Percentiles rank a stretch among this genome's conserved stretches.
Evolutionary conservation across 495 filamentous ascomycete genomes (phyloP).

Genomic region (Annulohypoxylon bovei): DNA sequence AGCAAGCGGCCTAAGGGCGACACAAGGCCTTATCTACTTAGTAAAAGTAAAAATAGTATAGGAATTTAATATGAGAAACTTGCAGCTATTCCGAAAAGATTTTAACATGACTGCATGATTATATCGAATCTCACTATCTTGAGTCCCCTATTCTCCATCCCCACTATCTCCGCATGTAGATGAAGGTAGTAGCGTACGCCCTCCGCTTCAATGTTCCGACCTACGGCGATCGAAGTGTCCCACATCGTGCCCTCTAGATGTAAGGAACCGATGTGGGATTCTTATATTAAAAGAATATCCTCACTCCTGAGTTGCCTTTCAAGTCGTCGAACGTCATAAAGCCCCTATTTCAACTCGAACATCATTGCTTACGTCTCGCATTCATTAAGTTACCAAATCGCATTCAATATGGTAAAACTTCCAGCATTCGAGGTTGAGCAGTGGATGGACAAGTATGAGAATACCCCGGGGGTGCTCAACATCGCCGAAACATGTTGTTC

Average conservation of each 20-base stretch:
- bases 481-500: slow-evolving; percentile 88
- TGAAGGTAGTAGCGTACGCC: neutral
- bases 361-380: no score
- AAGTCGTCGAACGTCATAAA: no score
- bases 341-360: no score
- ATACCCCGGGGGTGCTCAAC: slow-evolving; percentile 75
- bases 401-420: slow-evolving; percentile 71
- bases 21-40: no score
- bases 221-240: slow-evolving; percentile 1
- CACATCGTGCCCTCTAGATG: slow-evolving; percentile 15
- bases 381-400: neutral
- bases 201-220: neutral
- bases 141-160: neutral
- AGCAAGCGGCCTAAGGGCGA: no score
- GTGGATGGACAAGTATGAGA: slow-evolving; percentile 93
- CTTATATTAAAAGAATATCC: neutral
- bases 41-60: no score
- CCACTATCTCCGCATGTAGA: slow-evolving; percentile 16
- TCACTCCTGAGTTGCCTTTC: neutral
- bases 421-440: slow-evolving; percentile 82
- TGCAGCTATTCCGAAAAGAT: neutral
- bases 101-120: no score
- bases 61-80: neutral
- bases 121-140: no score
- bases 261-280: neutral